A percentile compares a stretch with the other conserved stretches of the same genome.
phyloP scores from a whole-genome alignment of 371 early-diverging fungal genomes.

The Syncephalastrum racemosum region DNA sequence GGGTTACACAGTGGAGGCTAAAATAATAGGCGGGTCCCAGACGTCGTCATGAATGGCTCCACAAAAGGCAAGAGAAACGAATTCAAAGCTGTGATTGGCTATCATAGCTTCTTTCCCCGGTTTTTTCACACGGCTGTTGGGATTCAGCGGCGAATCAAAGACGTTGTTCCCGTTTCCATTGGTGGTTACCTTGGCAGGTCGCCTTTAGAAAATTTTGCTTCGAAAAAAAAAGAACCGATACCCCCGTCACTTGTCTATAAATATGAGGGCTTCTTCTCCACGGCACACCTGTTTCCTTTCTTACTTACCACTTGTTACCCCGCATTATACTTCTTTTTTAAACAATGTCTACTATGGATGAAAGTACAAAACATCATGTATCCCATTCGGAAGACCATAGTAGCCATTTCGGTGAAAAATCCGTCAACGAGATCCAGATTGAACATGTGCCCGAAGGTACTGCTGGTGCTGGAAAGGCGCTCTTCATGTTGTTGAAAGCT shows the following conservation, averaged over 20 bases:
- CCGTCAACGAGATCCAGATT: constrained; percentile 16
- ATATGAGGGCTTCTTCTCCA: constrained; percentile 7
- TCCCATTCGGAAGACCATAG: too few relatives aligned
- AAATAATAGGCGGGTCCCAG: too few relatives aligned
- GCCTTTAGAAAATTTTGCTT: background rate
- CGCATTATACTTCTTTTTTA: background rate
- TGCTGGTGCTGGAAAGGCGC: constrained; percentile 62
- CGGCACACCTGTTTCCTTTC: constrained; percentile 2
- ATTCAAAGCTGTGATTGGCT: too few relatives aligned
- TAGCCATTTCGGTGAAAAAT: constrained; percentile 10
- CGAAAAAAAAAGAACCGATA: constrained; percentile 3
- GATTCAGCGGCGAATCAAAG: constrained; percentile 7
- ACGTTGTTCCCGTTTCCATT: background rate
- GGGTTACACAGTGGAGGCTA: too few relatives aligned
- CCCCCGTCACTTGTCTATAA: constrained; percentile 9
- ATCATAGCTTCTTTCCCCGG: constrained; percentile 5
- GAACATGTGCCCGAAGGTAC: constrained; percentile 38
- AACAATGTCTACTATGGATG: constrained; percentile 1
- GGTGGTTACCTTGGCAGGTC: background rate
- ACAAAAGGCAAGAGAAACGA: too few relatives aligned
- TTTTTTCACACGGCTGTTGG: constrained; percentile 9
- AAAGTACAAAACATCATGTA: constrained; percentile 14
- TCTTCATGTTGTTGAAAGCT: constrained; percentile 76
- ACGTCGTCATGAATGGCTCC: too few relatives aligned
- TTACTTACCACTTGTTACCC: constrained; percentile 1